These are phyloP conservation scores for Mycena metata DNA, from an alignment of 768 basidiomycete species.

Conservation along the genomic window DNA sequence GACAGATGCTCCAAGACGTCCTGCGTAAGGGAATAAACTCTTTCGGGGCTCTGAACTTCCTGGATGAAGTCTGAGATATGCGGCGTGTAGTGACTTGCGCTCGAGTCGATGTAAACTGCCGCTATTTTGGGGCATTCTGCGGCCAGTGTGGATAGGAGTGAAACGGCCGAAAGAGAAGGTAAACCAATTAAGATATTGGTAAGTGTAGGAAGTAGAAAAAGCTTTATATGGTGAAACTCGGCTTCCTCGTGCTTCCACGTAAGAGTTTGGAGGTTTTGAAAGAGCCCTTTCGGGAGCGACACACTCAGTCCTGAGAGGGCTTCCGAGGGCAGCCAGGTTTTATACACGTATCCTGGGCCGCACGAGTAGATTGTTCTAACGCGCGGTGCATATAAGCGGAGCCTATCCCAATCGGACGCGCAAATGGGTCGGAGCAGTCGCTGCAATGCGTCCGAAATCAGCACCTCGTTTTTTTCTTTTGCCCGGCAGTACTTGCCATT, in stretches of 20 bases:
- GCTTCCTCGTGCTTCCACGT: background rate
- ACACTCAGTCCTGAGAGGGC: background rate
- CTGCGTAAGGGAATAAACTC: background rate
- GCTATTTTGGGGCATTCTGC: background rate
- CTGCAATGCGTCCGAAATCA: too few relatives aligned
- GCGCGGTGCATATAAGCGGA: background rate
- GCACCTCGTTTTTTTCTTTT: too few relatives aligned
- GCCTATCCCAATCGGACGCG: background rate
- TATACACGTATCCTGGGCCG: too few relatives aligned
- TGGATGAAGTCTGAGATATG: background rate
- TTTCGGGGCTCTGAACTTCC: background rate
- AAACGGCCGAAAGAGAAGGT: background rate
- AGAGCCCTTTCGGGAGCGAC: background rate
- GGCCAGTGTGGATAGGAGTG: background rate
- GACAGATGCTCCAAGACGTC: background rate
- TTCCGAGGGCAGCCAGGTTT: background rate
- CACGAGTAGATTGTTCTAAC: background rate
- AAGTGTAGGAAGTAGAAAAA: background rate
- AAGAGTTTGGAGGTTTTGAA: background rate
- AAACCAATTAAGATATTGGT: background rate
- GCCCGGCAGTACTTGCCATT: too few relatives aligned
- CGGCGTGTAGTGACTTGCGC: background rate
- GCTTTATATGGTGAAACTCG: constrained; percentile 2
- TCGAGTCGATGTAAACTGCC: background rate
- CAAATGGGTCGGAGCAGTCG: background rate